Base-by-base conservation (phyloP, 495 filamentous ascomycete species). In the Tuber magnatum region DNA sequence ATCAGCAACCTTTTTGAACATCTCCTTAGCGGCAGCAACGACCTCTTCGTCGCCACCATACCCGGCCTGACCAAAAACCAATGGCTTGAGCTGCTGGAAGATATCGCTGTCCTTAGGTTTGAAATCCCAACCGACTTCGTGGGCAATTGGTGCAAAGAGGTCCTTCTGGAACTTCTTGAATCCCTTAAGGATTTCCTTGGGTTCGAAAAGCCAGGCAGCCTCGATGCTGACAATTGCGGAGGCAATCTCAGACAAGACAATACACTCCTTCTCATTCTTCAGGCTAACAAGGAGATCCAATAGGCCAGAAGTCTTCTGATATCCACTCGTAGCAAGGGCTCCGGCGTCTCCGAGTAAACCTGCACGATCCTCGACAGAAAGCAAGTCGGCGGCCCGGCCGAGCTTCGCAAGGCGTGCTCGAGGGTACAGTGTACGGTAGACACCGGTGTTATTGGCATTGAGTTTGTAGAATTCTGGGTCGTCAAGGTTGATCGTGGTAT, bases 341-440 rank as follows among this genome's bases (percentile, higher is more conserved):
- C 94, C 94, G 18, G 95, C 93, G 83, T 99, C 95, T 42, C 94
- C 94, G 78, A 99, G 91, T 91, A 99, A 93, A 82, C 95, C 95
- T 69, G 94, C 93, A 70, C 94, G 90, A 83, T 97, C 94, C 84
- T 97, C 93, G 44, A 95, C 92, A n/a, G 88, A 92, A 56, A 99
- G 86, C 24, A 94, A 86, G 2, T 92, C 93, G 24, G 91, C 84
- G 83, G 91, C 93, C 82, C 92, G 84, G n/a, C 91, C 91, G 43
- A 93, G 88, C 83, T 92, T 92, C 76, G 86, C 85, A 39, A 93
- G 85, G 22, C 91, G 88, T 78, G 89, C 88, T 6, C 90, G 88
- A 10, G 87, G 85, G 83, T 93, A 93, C 4, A 86, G 88, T 8
- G 91, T 92, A 69, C 91, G 88, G 84, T 93, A 93, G 73, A 92